Evolutionary conservation across 2,329 filamentous ascomycete genomes (phyloP), one percentile per base, ranked within the genome.

Genomic region (Cadophora malorum): DNA sequence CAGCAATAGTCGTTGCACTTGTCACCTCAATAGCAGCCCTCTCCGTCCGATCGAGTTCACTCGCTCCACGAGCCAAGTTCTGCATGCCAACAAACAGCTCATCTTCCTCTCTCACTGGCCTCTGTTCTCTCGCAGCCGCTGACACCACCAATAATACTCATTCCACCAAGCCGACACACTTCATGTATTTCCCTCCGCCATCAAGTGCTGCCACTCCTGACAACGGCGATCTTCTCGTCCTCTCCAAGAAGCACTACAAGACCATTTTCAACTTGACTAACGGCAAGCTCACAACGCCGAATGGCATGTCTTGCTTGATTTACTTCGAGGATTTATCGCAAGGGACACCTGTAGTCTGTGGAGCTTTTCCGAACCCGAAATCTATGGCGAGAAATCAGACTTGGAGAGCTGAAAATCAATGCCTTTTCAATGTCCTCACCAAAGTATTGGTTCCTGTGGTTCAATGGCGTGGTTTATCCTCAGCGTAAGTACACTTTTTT

Each of bases 251-350:
- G 3, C 52, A 55, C 52, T 55, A 55, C 28, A 19, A 33, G 16
- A 55, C 52, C 52, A 8, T 33, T 7, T 55, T 55, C 52, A 33
- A 33, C 28, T 16, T 55, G 4, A 55, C 52, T 2, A 55, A 55
- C 28, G 52, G 52, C 52, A 55, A 55, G 12, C 52, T 55, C 28
- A 33, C 28, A 7, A 55, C 52, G 1, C 52, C 28, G 5, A 55
- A 55, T 19, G 52, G 52, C 28, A 55, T 55, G 52, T 55, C 52
- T 9, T 55, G 52, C 52, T 33, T 55, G 28, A 55, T 55, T 4
- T 55, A 53, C 52, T 55, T 55, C 16, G 50, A 53, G 14, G 50
- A 53, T 16, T 16, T 31, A 16, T 25, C 52, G 16, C 52, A 33
- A 28, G 52, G 52, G 16, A 55, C 52, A n/a, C 25, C 25, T 3